These are phyloP conservation scores for Theobroma cacao DNA, from an alignment of 345 rosid species.

Conservation along the genomic window DNA sequence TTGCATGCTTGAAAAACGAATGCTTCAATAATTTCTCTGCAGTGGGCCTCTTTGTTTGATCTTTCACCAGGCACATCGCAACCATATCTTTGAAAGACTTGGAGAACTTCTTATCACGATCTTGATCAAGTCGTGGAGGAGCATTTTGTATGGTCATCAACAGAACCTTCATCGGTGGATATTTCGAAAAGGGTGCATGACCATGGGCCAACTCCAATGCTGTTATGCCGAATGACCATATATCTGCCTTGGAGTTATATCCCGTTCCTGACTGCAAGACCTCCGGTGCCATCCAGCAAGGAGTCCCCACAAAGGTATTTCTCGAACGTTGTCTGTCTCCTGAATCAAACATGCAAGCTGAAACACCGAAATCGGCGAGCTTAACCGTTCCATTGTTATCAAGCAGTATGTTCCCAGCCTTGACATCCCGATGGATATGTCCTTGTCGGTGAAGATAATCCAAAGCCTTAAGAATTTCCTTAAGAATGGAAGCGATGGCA, in stretches of 20 bases:
- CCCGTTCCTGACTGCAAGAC: slow-evolving; percentile 95
- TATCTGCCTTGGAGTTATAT: slow-evolving; percentile 97
- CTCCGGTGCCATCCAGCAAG: slow-evolving; percentile 99
- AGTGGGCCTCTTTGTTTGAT: slow-evolving; percentile 91
- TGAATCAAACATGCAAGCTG: slow-evolving; percentile 93
- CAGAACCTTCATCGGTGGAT: slow-evolving; percentile 99
- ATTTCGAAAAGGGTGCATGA: slow-evolving; percentile 94
- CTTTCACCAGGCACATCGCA: slow-evolving; percentile 99
- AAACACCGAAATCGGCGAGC: slow-evolving; percentile 95
- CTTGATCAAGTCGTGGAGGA: slow-evolving; percentile 95
- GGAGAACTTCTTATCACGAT: slow-evolving; percentile 90
- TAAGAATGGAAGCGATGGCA: slow-evolving; percentile 72
- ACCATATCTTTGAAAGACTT: slow-evolving; percentile 99
- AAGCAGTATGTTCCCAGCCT: slow-evolving; percentile 96
- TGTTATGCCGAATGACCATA: slow-evolving; percentile 97
- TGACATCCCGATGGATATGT: slow-evolving; percentile 93
- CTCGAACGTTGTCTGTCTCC: slow-evolving; percentile 94
- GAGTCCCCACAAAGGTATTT: slow-evolving; percentile 96
- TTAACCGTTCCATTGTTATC: slow-evolving; percentile 73
- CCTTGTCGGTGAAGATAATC: slow-evolving; percentile 94
- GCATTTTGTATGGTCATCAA: slow-evolving; percentile 96
- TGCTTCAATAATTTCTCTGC: slow-evolving; percentile 89
- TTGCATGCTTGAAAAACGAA: slow-evolving; percentile 80
- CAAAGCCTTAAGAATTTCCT: slow-evolving; percentile 94
- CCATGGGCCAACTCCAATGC: slow-evolving; percentile 98